Evolutionary conservation across 331 rosid genomes (phyloP), one percentile per base, ranked within the genome.

Genomic region (Ulmus americana): DNA sequence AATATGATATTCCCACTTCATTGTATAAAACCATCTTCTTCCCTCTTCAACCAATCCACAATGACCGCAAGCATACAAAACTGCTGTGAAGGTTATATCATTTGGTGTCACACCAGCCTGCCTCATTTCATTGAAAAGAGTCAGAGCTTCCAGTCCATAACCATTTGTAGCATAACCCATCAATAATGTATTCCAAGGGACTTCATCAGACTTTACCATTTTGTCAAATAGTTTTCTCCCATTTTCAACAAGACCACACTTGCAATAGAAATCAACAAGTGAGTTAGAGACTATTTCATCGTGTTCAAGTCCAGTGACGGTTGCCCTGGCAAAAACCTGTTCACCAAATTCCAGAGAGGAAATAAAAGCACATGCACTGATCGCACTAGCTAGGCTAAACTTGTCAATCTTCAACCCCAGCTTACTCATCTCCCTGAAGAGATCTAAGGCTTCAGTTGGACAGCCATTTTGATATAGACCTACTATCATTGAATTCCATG

Each of bases 151-250:
- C 35, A 47, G 67, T 76, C 97, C 97, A 51, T 68, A 61, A 59
- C 97, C 97, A 81, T 86, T 90, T 74, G 90, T 77, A 8, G 95
- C 97, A 74, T 87, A 90, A 51, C 97, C 97, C 76, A 72, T 90
- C 74, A 90, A 61, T 90, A 90, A 83, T n/a, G 95, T 72, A 59
- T 90, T 90, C 97, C 97, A 90, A 45, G 90, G 74, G 38, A 85
- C 86, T 76, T 77, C 90, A 59, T 86, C 86, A 18, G 62, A 70
- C 85, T 83, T 79, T 5, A 66, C 13, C 86, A 81, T 80, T 73
- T 71, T 59, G 64, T 87, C 76, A 65, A 90, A 87, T 70, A 85
- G 49, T 67, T 76, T 80, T 10, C 64, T 69, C 39, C 86, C 97
- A 43, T 49, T 63, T 22, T 76, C 79, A 69, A 82, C 81, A 70